Percentiles rank a stretch among this genome's conserved stretches.
These are phyloP conservation scores for Vitis rotundifolia DNA, from an alignment of 164 flowering plant species.

Conservation along the genomic window DNA sequence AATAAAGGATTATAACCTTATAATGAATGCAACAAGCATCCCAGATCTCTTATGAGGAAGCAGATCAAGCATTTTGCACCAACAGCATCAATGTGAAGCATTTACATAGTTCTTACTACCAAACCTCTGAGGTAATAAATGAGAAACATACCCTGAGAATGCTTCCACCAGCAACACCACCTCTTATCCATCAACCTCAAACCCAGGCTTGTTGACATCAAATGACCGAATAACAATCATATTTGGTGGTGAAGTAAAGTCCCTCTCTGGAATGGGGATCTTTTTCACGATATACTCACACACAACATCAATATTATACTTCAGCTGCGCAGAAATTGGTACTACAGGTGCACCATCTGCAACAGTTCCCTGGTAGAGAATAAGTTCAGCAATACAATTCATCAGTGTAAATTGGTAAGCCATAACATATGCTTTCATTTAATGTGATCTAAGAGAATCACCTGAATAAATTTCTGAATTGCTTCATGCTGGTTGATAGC, in stretches of 20 bases:
- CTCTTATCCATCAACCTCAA: conserved; percentile 86
- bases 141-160: conserved; percentile 67
- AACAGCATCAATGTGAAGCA: no score
- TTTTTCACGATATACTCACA: conserved; percentile 81
- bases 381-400: no score
- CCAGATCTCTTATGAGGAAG: no score
- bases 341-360: conserved; percentile 43
- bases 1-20: no score
- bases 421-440: no score
- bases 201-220: conserved; percentile 94
- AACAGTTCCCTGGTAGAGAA: conserved; percentile 59
- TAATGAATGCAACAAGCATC: no score
- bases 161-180: conserved; percentile 99
- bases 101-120: no score
- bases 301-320: conserved; percentile 90
- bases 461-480: conserved; percentile 64
- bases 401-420: no score
- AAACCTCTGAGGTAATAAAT: not conserved
- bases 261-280: conserved; percentile 81
- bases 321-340: conserved; percentile 93
- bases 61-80: no score
- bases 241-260: conserved; percentile 83
- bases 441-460: no score
- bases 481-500: conserved; percentile 95
- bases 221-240: conserved; percentile 95